These are phyloP conservation scores for Hanseniaspora opuntiae DNA, from an alignment of 805 yeast species.

Conservation along the genomic window DNA sequence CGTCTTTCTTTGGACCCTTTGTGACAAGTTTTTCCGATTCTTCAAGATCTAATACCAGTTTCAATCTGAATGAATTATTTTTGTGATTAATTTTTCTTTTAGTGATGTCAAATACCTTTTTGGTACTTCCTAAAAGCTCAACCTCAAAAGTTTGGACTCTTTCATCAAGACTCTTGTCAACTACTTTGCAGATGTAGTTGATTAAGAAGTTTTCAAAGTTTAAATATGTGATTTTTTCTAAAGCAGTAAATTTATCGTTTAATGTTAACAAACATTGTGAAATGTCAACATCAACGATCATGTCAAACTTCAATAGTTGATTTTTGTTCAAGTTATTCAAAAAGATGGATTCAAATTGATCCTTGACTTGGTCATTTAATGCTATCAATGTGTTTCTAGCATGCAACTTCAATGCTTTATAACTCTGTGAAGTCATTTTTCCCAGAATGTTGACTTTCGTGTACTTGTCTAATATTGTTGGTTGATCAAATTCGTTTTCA, in stretches of 20 bases:
- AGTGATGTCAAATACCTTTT: constrained; percentile 24
- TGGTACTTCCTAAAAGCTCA: constrained; percentile 14
- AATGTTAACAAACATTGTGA: constrained; percentile 24
- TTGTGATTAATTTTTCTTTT: constrained; percentile 36
- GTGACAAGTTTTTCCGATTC: constrained; percentile 73
- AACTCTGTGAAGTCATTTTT: constrained; percentile 63
- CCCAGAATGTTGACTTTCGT: constrained; percentile 69
- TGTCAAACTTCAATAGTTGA: constrained; percentile 52
- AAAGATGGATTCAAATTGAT: constrained; percentile 69
- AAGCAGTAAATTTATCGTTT: constrained; percentile 43
- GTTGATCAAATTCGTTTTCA: constrained; percentile 43
- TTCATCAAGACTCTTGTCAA: constrained; percentile 45
- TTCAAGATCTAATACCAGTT: constrained; percentile 53
- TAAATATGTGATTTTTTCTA: constrained; percentile 58
- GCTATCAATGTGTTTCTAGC: constrained; percentile 57
- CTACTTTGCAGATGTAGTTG: constrained; percentile 45
- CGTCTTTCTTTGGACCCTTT: constrained; percentile 60
- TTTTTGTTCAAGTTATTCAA: constrained; percentile 42
- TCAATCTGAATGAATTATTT: constrained; percentile 35
- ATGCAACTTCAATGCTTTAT: constrained; percentile 44
- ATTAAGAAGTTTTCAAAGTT: constrained; percentile 54
- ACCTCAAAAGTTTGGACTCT: constrained; percentile 29
- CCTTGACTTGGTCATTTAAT: constrained; percentile 66
- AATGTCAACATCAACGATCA: constrained; percentile 36
- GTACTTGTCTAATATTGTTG: constrained; percentile 62